A percentile compares a stretch with the other conserved stretches of the same genome.
Evolutionary conservation across 257 asterid genomes (phyloP).

Genomic region (Solanum sejunctum): DNA sequence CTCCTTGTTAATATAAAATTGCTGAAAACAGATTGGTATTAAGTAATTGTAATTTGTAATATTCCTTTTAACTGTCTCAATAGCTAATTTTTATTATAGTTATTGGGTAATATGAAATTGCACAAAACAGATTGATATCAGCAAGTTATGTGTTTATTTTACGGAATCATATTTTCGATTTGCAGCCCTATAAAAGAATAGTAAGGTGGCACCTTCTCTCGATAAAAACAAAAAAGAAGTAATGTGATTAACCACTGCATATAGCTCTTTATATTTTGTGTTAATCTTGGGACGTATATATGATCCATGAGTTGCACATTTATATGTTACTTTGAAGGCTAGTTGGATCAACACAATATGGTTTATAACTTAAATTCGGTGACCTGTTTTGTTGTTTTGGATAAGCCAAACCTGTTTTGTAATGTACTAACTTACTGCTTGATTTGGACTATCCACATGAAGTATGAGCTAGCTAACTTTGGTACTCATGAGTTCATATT

Average conservation of each 20-base stretch:
- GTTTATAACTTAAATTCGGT: no score
- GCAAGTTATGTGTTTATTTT: not conserved
- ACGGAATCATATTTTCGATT: not conserved
- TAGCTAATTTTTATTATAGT: not conserved
- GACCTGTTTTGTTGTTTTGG: no score
- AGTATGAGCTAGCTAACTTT: no score
- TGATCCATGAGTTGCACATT: no score
- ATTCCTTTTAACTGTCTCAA: not conserved
- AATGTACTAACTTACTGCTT: no score
- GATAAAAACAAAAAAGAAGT: not conserved
- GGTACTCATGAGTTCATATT: no score
- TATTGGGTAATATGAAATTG: not conserved
- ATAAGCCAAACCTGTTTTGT: no score
- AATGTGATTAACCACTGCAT: not conserved
- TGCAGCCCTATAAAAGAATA: not conserved
- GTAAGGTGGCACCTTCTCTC: not conserved
- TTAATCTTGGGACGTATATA: no score
- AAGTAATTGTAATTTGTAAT: not conserved
- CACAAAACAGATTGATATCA: not conserved
- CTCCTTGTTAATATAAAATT: not conserved
- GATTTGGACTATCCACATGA: no score
- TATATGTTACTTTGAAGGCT: no score
- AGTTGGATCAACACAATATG: no score
- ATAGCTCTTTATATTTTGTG: no score
- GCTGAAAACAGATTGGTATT: not conserved